phyloP scores from a whole-genome alignment of 2,329 filamentous ascomycete species.

The Nigrograna mackinnonii region DNA sequence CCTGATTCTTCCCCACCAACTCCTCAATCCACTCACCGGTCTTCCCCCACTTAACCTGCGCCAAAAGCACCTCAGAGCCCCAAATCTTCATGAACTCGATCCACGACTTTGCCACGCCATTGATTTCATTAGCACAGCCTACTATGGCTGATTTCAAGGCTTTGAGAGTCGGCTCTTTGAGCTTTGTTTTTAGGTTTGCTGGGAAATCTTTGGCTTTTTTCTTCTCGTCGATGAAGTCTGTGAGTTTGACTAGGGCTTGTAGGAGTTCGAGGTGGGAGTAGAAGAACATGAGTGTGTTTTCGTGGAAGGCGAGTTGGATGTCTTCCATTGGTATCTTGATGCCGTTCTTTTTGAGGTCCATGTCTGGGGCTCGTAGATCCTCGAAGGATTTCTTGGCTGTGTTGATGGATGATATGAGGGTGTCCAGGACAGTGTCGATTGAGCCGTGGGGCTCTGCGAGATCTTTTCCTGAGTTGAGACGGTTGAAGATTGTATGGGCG shows the following conservation, averaged over 20 bases:
- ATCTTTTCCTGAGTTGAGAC: neutral
- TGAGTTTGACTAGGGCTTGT: constrained; percentile 14
- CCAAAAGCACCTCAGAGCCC: constrained; percentile 23
- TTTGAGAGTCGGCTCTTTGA: constrained; percentile 1
- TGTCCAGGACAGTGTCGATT: neutral
- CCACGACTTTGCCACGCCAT: constrained; percentile 15
- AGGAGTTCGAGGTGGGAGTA: constrained; percentile 28
- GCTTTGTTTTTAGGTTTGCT: constrained; percentile 21
- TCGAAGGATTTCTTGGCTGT: neutral
- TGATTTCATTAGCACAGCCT: constrained; percentile 16
- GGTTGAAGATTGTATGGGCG: neutral
- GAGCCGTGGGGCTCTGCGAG: no score
- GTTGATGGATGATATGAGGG: neutral
- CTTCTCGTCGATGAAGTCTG: constrained; percentile 17
- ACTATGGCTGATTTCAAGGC: neutral
- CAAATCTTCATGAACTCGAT: constrained; percentile 21
- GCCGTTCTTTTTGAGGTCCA: neutral
- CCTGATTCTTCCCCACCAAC: constrained; percentile 24
- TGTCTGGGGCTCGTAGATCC: neutral
- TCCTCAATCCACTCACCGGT: constrained; percentile 24
- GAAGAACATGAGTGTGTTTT: constrained; percentile 23
- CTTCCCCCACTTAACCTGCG: constrained; percentile 21
- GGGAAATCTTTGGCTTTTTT: no score
- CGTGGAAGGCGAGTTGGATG: constrained; percentile 18
- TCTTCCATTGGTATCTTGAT: neutral